Evolutionary conservation across 371 early-diverging fungal species (phyloP).

Genomic region (Amoeboaphelidium protococcarum): DNA sequence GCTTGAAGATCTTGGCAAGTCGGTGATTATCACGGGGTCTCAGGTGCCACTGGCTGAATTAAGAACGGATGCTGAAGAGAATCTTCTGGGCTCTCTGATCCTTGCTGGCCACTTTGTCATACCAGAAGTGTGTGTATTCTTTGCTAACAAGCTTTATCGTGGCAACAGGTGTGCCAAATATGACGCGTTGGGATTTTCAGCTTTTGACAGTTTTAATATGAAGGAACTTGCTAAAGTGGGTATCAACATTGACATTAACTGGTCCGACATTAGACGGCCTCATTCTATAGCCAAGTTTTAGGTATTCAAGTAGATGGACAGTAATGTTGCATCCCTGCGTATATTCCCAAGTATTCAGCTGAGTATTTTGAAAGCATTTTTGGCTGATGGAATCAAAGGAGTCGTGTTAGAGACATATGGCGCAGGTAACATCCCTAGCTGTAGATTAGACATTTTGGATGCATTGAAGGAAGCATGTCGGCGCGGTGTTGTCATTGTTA

Average conservation of each 20-base stretch:
- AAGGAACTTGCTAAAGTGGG: conserved; percentile 66
- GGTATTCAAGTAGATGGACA: conserved; percentile 50
- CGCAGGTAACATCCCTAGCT: conserved; percentile 80
- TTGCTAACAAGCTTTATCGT: conserved; percentile 73
- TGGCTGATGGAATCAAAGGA: conserved; percentile 61
- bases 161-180: conserved; percentile 83
- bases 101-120: conserved; percentile 90
- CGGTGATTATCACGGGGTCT: conserved; percentile 89
- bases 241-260: conserved; percentile 81
- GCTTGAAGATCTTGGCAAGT: conserved; percentile 84
- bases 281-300: conserved; percentile 50
- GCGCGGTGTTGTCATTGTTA: conserved; percentile 81
- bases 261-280: conserved; percentile 65
- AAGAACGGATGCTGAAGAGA: conserved; percentile 87
- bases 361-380: conserved; percentile 53
- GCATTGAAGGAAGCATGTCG: conserved; percentile 64
- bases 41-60: conserved; percentile 83
- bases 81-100: conserved; percentile 50
- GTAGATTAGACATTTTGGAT: conserved; percentile 44
- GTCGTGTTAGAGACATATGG: conserved; percentile 88
- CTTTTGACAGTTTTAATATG: conserved; percentile 86
- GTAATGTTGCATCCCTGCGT: conserved; percentile 63
- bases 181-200: conserved; percentile 78
- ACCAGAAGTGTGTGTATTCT: conserved; percentile 84
- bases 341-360: conserved; percentile 85